These are phyloP conservation scores for Cyclotella distinguenda DNA, from an alignment of 108 stramenopile species.

Conservation along the genomic window DNA sequence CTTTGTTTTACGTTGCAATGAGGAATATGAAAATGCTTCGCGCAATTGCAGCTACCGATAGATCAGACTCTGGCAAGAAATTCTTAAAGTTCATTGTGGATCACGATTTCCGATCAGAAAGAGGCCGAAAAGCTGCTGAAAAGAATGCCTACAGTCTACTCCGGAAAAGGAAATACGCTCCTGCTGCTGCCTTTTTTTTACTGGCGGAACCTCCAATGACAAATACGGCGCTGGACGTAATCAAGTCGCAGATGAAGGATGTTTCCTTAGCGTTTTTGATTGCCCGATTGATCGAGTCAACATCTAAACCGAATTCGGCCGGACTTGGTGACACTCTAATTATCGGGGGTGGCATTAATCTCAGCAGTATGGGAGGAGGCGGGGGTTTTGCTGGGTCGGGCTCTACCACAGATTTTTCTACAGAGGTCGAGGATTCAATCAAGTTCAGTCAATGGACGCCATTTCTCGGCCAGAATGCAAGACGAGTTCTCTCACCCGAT, in stretches of 20 bases:
- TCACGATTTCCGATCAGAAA: slow-evolving; percentile 68
- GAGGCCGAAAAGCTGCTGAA: slow-evolving; percentile 77
- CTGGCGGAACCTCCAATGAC: slow-evolving; percentile 79
- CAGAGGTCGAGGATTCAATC: slow-evolving; percentile 31
- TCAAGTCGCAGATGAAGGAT: slow-evolving; percentile 74
- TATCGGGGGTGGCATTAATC: slow-evolving; percentile 42
- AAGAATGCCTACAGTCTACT: slow-evolving; percentile 87
- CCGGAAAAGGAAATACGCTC: slow-evolving; percentile 65
- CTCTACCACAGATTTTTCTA: background rate
- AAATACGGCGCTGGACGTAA: slow-evolving; percentile 74
- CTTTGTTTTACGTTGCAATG: slow-evolving; percentile 71
- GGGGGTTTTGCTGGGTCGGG: slow-evolving; percentile 68
- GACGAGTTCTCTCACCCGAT: slow-evolving; percentile 37
- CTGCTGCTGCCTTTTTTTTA: slow-evolving; percentile 81
- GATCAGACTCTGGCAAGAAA: slow-evolving; percentile 65
- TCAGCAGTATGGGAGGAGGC: slow-evolving; percentile 72
- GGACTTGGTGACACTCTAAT: slow-evolving; percentile 21
- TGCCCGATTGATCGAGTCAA: slow-evolving; percentile 65
- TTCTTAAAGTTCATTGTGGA: slow-evolving; percentile 73
- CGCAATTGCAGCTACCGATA: slow-evolving; percentile 79
- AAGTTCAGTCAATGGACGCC: slow-evolving; percentile 65
- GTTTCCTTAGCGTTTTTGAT: slow-evolving; percentile 77
- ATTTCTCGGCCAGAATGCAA: slow-evolving; percentile 33
- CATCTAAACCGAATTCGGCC: slow-evolving; percentile 5
- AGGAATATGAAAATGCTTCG: slow-evolving; percentile 66